These are phyloP conservation scores for Penicillium flavigenum DNA, from an alignment of 495 filamentous ascomycete genomes.

Conservation along the genomic window DNA sequence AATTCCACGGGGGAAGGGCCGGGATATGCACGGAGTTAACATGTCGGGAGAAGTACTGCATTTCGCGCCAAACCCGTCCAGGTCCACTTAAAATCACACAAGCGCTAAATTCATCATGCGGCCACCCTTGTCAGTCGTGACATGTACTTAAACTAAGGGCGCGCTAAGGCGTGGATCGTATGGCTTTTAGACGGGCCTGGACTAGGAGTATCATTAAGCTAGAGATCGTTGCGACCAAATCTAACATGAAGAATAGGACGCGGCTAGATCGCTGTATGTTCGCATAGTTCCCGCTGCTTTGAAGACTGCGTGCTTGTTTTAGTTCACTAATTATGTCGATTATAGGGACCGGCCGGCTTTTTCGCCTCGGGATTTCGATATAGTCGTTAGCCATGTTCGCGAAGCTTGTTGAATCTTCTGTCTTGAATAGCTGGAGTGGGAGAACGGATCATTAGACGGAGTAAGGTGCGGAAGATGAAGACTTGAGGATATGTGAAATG, in stretches of 20 bases:
- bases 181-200: conserved; percentile 20
- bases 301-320: too few relatives aligned
- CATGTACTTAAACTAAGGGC: conserved; percentile 12
- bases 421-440: too few relatives aligned
- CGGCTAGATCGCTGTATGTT: conserved; percentile 18
- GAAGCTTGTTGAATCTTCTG: too few relatives aligned
- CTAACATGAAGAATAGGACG: conserved; percentile 23
- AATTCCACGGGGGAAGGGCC: not conserved
- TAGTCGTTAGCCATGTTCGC: too few relatives aligned
- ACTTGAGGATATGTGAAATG: conserved; percentile 18
- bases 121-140: conserved; percentile 16
- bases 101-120: conserved; percentile 20
- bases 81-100: conserved; percentile 13
- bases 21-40: not conserved
- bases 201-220: conserved; percentile 21
- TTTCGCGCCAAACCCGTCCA: conserved; percentile 16
- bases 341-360: too few relatives aligned
- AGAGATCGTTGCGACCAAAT: conserved; percentile 18
- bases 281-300: conserved; percentile 24
- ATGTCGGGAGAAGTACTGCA: conserved; percentile 8
- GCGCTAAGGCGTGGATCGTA: conserved; percentile 8
- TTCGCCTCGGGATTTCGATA: too few relatives aligned
- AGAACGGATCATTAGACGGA: too few relatives aligned
- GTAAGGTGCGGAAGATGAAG: too few relatives aligned
- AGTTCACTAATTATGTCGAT: too few relatives aligned